These are phyloP conservation scores for Thalassiosira profunda DNA, from an alignment of 108 stramenopile species.

Conservation along the genomic window DNA sequence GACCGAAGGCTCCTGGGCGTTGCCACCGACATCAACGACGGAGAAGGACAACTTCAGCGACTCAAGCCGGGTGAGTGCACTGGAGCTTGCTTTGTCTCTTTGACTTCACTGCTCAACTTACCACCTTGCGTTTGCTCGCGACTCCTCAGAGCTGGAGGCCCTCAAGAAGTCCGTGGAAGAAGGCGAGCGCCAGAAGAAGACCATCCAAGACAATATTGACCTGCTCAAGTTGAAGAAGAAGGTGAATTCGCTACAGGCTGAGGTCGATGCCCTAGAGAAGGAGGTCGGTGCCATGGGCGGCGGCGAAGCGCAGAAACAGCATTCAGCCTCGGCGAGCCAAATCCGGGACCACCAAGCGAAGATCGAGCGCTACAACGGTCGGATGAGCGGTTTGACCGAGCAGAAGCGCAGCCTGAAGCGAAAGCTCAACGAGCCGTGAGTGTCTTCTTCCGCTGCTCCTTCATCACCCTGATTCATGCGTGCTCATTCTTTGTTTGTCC, in stretches of 20 bases:
- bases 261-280: constrained; percentile 40
- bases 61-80: no score
- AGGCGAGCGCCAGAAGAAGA: constrained; percentile 69
- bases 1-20: constrained; percentile 25
- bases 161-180: constrained; percentile 67
- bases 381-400: constrained; percentile 61
- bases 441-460: background rate
- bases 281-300: constrained; percentile 52
- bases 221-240: constrained; percentile 41
- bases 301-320: constrained; percentile 43
- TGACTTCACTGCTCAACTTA: no score
- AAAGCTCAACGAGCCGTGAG: constrained; percentile 41
- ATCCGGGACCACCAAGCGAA: constrained; percentile 21
- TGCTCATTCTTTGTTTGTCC: background rate
- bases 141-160: constrained; percentile 51
- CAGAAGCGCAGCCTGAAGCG: constrained; percentile 68
- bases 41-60: constrained; percentile 16
- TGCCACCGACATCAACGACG: constrained; percentile 13
- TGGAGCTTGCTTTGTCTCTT: no score
- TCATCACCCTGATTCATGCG: background rate
- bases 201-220: constrained; percentile 70
- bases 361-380: constrained; percentile 57
- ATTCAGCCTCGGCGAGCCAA: constrained; percentile 6
- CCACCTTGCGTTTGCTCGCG: no score
- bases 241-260: constrained; percentile 45